These are phyloP conservation scores for Cyclanthera cordifolia DNA, from an alignment of 306 rosid genomes.

Conservation along the genomic window DNA sequence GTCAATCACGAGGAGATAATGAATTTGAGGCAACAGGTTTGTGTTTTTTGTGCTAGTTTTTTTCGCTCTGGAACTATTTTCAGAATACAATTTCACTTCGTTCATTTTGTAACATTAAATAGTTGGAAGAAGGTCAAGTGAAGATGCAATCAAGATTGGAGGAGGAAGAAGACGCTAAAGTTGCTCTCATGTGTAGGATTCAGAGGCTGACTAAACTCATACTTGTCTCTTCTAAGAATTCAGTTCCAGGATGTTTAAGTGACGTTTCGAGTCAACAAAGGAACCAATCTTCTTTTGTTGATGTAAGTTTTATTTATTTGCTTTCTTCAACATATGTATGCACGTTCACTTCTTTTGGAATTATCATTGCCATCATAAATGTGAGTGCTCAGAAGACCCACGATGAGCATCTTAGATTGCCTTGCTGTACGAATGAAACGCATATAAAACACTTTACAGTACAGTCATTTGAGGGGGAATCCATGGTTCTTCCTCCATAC, in stretches of 20 bases:
- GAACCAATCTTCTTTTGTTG: constrained; percentile 62
- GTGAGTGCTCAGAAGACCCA: background rate
- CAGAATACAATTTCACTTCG: background rate
- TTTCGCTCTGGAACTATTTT: background rate
- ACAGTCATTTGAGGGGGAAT: background rate
- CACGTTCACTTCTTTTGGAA: background rate
- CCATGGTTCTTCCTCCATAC: background rate
- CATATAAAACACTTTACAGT: background rate
- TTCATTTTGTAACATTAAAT: constrained; percentile 10
- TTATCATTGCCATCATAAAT: background rate
- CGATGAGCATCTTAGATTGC: background rate
- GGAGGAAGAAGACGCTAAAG: constrained; percentile 99
- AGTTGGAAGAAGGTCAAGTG: constrained; percentile 98
- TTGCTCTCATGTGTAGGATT: constrained; percentile 97
- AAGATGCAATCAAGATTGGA: constrained; percentile 97
- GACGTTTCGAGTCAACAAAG: constrained; percentile 72
- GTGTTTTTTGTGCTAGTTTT: constrained; percentile 10
- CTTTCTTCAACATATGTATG: background rate
- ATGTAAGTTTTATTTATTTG: constrained; percentile 44
- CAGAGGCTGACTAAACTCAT: constrained; percentile 96
- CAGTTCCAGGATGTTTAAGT: constrained; percentile 67
- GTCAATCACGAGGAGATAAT: constrained; percentile 80
- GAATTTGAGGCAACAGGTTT: constrained; percentile 81
- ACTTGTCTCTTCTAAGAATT: constrained; percentile 86
- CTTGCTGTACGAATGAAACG: background rate